Evolutionary conservation across 768 basidiomycete genomes (phyloP).

Genomic region (Suillus luteus): DNA sequence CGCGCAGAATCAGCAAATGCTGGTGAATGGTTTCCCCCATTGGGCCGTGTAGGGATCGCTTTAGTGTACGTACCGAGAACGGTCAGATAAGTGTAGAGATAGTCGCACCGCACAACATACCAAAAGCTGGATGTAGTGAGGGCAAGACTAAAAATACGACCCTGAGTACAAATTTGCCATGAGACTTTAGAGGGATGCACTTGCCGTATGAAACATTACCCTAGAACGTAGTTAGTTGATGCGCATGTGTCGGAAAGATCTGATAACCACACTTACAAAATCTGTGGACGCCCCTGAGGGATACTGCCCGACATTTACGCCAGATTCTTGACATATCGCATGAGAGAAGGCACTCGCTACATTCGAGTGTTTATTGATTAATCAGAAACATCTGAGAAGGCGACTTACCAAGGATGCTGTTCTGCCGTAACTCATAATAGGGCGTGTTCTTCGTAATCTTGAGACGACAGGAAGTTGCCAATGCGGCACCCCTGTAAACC

Average conservation of each 20-base stretch:
- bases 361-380: constrained; percentile 12
- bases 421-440: constrained; percentile 63
- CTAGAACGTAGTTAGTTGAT: constrained; percentile 40
- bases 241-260: constrained; percentile 1
- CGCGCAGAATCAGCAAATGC: constrained; percentile 63
- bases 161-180: constrained; percentile 19
- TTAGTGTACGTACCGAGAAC: constrained; percentile 14
- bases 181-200: constrained; percentile 29
- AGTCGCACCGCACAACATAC: constrained; percentile 36
- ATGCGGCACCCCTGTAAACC: constrained; percentile 58
- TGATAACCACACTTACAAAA: constrained; percentile 54
- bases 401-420: constrained; percentile 51
- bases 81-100: constrained; percentile 30
- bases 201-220: constrained; percentile 73
- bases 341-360: constrained; percentile 57
- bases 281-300: constrained; percentile 69
- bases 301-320: constrained; percentile 36
- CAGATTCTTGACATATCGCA: constrained; percentile 47
- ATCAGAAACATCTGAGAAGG: constrained; percentile 6
- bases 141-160: constrained; percentile 50
- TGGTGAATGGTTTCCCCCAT: constrained; percentile 77
- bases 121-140: constrained; percentile 62
- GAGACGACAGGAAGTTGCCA: constrained; percentile 60
- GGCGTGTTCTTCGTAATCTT: constrained; percentile 43
- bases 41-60: constrained; percentile 73